These are phyloP conservation scores for Persicaria maculosa DNA, from an alignment of 148 eudicot species.

Conservation along the genomic window DNA sequence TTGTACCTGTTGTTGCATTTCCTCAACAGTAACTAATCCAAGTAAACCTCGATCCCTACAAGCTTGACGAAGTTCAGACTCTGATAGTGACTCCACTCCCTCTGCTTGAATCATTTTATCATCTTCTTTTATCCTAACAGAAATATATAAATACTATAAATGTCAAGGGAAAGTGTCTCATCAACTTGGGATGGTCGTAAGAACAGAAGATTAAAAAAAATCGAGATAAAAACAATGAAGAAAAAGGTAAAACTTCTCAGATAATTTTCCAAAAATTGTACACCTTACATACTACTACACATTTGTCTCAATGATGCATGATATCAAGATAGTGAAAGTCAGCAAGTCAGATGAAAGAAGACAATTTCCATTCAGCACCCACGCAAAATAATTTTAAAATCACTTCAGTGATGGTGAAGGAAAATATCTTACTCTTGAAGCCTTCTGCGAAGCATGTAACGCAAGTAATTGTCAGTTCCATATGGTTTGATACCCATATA, in stretches of 20 bases:
- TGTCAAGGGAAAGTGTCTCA: not conserved
- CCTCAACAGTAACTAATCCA: constrained; percentile 59
- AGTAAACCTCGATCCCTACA: constrained; percentile 81
- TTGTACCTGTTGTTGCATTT: constrained; percentile 79
- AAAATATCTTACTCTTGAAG: constrained; percentile 45
- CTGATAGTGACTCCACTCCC: constrained; percentile 74
- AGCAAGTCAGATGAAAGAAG: not conserved
- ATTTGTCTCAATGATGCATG: not conserved
- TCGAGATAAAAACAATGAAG: not conserved
- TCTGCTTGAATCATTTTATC: constrained; percentile 79
- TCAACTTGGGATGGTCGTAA: not conserved
- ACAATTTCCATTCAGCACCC: not conserved
- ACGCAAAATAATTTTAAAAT: not conserved
- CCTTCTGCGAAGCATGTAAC: constrained; percentile 72
- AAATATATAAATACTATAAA: constrained; percentile 5
- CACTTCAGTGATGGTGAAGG: not conserved
- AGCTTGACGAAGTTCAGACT: constrained; percentile 77
- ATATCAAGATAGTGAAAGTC: not conserved
- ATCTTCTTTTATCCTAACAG: constrained; percentile 61
- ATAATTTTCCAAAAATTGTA: not conserved
- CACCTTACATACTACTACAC: not conserved
- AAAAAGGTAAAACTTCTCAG: not conserved
- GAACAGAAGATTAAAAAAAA: not conserved
- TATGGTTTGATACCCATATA: constrained; percentile 76
- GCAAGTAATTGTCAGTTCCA: constrained; percentile 80